These are phyloP conservation scores for Solanum neorickii DNA, from an alignment of 257 asterid genomes.

Conservation along the genomic window DNA sequence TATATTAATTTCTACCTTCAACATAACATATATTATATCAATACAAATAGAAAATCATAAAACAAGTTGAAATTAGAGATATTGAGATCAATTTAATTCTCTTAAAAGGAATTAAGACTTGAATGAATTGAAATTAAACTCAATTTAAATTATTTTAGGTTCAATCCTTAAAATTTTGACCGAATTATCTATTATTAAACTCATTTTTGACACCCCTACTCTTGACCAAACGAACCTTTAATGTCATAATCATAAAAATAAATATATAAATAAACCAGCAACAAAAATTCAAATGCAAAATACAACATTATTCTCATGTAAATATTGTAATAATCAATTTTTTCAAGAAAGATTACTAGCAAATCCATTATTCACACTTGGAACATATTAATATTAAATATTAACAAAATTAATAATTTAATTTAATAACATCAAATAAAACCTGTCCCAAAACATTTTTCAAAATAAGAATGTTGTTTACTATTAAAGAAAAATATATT, in stretches of 20 bases:
- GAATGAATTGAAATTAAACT: no score
- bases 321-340: not conserved
- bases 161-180: no score
- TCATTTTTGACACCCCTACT: no score
- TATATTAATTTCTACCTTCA: no score
- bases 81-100: no score
- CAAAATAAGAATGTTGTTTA: not conserved
- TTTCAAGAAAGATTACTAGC: not conserved
- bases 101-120: no score
- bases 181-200: no score
- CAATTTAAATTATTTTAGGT: no score
- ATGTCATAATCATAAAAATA: no score
- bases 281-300: not conserved
- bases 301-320: not conserved
- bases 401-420: not conserved
- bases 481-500: not conserved
- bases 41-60: no score
- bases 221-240: no score
- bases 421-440: not conserved
- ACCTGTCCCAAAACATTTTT: not conserved
- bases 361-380: not conserved
- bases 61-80: rapidly evolving
- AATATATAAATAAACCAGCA: not conserved
- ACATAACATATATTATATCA: no score
- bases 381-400: not conserved